Evolutionary conservation across 192 early-diverging fungal genomes (phyloP), one percentile per base, ranked within the genome.

Genomic region (Podila minutissima): DNA sequence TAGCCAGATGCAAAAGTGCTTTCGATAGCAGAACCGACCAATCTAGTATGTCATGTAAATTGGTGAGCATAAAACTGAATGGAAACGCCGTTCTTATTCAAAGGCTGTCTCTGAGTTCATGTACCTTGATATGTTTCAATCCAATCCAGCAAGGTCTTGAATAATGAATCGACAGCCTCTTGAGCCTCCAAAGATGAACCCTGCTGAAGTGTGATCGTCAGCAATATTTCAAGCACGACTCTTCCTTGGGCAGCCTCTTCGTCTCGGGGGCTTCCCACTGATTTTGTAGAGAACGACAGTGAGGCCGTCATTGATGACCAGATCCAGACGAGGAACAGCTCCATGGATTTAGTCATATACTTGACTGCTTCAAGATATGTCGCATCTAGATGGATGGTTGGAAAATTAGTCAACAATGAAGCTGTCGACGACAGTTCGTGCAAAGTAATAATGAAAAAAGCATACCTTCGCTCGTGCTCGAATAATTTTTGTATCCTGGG

Each of bases 1-100:
- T 32, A 5, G 67, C 66, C 67, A 81, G 33, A 9, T 69, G 65
- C n/a, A 81, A 38, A 0, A 81, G 59, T 17, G 77, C 77, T 32
- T 73, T 81, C n/a, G 70, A 60, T 26, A 73, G 48, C 4, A 81
- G 22, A 15, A 62, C 46, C 11, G 77, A 64, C 3, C 59, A 29
- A 32, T 81, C 77, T 81, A 66, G 35, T 15, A 22, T 9, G 50
- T 15, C 2, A 12, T 26, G 22, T 2, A 53, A 53, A 19, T 15
- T 17, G 15, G 41, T 46, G 41, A 46, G 41, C 41, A 46, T 15
- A 17, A 8, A 17, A 46, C 7, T 11, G 41, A 15, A 46, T 17
- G 13, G 41, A 8, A 17, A 1, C 15, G 1, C 15, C 12, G 15
- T 2, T 11, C 4, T 0, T 46, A 46, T 46, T 17, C 41, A 46